Evolutionary conservation across 2,329 filamentous ascomycete species (phyloP).

Genomic region (Diaporthe longicolla): DNA sequence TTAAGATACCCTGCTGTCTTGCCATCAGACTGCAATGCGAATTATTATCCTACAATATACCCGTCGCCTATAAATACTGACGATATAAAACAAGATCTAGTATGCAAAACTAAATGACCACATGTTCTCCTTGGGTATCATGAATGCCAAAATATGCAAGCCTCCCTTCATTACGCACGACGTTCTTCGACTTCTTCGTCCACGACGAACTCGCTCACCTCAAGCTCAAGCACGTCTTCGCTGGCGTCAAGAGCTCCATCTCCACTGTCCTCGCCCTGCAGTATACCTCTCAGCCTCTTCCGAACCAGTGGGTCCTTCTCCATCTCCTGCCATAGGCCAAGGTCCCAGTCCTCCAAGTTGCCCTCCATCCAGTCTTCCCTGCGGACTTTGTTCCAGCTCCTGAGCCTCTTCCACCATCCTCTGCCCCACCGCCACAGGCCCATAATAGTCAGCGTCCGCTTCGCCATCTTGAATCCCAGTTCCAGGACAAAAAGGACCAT

Average conservation of each 20-base stretch:
- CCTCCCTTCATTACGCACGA: constrained; percentile 1
- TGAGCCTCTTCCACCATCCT: constrained; percentile 44
- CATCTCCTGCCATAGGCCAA: constrained; percentile 72
- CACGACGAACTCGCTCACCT: neutral
- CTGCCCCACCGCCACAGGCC: constrained; percentile 60
- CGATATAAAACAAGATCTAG: neutral
- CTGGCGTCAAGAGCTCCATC: neutral
- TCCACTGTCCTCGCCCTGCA: constrained; percentile 33
- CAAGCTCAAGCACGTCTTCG: neutral
- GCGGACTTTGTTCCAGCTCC: constrained; percentile 33
- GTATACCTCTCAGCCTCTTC: constrained; percentile 58
- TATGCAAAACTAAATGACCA: neutral
- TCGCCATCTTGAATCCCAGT: constrained; percentile 67
- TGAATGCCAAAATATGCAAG: constrained; percentile 7
- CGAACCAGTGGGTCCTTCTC: constrained; percentile 64
- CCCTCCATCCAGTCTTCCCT: constrained; percentile 39
- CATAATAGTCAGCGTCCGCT: constrained; percentile 61
- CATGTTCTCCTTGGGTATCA: constrained; percentile 4
- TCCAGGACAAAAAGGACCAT: constrained; percentile 75
- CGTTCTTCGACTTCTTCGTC: neutral
- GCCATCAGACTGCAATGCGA: neutral
- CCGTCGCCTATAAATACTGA: neutral
- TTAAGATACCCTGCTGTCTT: neutral
- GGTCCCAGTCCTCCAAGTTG: constrained; percentile 63
- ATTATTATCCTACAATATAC: neutral